phyloP scores from a whole-genome alignment of 2,329 filamentous ascomycete genomes.

The Cordyceps pruinosa region DNA sequence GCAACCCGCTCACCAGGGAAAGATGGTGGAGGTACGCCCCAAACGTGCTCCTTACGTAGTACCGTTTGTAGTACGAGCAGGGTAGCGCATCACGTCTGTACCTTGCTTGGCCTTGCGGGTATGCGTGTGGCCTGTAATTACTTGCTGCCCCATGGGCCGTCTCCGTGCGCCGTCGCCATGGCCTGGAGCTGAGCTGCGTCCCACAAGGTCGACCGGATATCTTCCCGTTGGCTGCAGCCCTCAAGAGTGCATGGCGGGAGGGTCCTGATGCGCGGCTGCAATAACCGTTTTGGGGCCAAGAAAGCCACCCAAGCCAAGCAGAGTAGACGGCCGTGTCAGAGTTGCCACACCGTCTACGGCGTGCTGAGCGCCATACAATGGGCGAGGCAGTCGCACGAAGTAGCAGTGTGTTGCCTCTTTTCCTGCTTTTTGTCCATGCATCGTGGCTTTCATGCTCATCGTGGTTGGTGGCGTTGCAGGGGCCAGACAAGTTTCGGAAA shows the following conservation, averaged over 20 bases:
- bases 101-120: neutral
- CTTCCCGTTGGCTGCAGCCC: constrained; percentile 11
- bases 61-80: neutral
- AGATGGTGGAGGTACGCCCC: constrained; percentile 4
- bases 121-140: constrained; percentile 1
- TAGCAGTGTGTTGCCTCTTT: neutral
- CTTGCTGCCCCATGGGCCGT: constrained; percentile 5
- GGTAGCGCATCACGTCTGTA: neutral
- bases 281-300: constrained; percentile 7
- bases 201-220: constrained; percentile 11
- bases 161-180: neutral
- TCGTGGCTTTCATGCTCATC: neutral
- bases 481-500: constrained; percentile 1
- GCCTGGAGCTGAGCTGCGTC: constrained; percentile 5
- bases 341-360: neutral
- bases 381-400: neutral
- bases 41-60: neutral
- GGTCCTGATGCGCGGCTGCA: constrained; percentile 8
- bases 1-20: neutral
- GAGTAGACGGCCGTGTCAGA: neutral
- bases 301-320: constrained; percentile 1
- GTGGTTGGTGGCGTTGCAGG: neutral
- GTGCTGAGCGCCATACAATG: neutral
- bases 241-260: neutral
- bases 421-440: neutral